A percentile compares a stretch with the other conserved stretches of the same genome.
Conservation (phyloP, 495 filamentous ascomycete species). For the Penicillium paxilli region DNA sequence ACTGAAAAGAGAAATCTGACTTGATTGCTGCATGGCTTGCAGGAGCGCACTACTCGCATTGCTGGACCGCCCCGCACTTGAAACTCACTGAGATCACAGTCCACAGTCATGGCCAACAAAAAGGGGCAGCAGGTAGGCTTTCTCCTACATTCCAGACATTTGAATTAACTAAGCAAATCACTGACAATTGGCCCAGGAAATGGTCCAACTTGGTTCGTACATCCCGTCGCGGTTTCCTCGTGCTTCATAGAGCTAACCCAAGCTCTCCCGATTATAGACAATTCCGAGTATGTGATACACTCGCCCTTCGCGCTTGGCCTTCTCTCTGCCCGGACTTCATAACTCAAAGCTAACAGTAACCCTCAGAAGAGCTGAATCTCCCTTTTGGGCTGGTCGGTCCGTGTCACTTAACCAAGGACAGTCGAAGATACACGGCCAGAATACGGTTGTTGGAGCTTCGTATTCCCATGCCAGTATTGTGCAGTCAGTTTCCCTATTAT, state of each 20-base stretch:
- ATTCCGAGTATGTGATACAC: conserved; percentile 48
- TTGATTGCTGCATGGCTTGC: conserved; percentile 18
- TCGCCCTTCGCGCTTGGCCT: not conserved
- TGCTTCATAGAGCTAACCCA: conserved; percentile 28
- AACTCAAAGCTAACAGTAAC: conserved; percentile 26
- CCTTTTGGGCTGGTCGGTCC: conserved; percentile 80
- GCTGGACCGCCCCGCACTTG: conserved; percentile 28
- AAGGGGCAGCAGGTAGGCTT: conserved; percentile 72
- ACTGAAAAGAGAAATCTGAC: conserved; percentile 20
- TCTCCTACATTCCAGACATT: not conserved
- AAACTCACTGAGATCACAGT: conserved; percentile 23
- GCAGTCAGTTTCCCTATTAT: conserved; percentile 64
- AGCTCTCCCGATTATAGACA: conserved; percentile 33
- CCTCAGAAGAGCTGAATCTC: conserved; percentile 68
- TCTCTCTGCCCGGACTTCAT: not conserved
- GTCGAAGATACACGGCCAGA: conserved; percentile 60
- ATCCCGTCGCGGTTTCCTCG: conserved; percentile 25
- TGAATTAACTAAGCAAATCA: not conserved
- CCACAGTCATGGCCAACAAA: conserved; percentile 53
- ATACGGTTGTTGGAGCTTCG: conserved; percentile 86
- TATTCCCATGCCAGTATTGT: conserved; percentile 96
- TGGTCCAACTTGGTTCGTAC: conserved; percentile 97
- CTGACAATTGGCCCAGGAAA: conserved; percentile 66
- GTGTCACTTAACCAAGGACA: conserved; percentile 38
- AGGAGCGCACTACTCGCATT: conserved; percentile 13